Base-by-base conservation (phyloP, 768 basidiomycete species). In the Xerocomellus intermedius region DNA sequence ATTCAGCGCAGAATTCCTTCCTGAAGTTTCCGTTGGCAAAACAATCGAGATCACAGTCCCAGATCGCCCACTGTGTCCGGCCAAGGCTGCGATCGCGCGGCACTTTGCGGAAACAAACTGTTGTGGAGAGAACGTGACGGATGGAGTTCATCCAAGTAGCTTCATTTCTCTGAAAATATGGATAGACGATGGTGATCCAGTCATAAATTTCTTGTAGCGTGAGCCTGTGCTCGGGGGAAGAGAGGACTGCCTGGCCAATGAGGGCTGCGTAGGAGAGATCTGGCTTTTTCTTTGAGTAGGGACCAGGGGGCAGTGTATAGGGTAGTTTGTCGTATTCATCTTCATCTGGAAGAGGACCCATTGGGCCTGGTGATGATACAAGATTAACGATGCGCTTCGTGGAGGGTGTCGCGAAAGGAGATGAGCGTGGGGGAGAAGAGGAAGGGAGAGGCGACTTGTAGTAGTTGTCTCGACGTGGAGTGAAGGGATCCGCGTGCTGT, bases 81-180 rank as follows among this genome's bases (percentile, higher is more conserved):
- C 94, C 91, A 33, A 89, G 81, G 24, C 84, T 79, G 13, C 87
- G 82, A 55, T 91, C 86, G 21, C 94, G 77, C 3, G 85, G 82
- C 0, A 88, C 83, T 63, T 96, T 97, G 58, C 92, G 84, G 71
- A 97, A 98, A 63, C 88, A 89, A 36, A 88, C 83, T 42, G 95
- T 96, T 4, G 94, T 92, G 59, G 91, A 94, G 24, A 98, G 80
- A 45, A 95, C 94, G 72, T 98, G 95, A n/a, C 96, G 83, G 56
- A 98, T 93, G 52, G 93, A 95, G 72, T 97, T 97, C 85, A 95
- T 94, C 96, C 96, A 98, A 7, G 94, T 96, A 4, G 88, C 83
- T 64, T 98, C 94, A 21, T 89, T 88, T 54, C 90, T 87, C 72
- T 93, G 92, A 75, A 92, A 99, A 67, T 87, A 86, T 8, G 97